Percentiles rank a stretch among this genome's conserved stretches.
Conservation (phyloP, 2,329 filamentous ascomycete genomes). For the Hypoxylon sp. region DNA sequence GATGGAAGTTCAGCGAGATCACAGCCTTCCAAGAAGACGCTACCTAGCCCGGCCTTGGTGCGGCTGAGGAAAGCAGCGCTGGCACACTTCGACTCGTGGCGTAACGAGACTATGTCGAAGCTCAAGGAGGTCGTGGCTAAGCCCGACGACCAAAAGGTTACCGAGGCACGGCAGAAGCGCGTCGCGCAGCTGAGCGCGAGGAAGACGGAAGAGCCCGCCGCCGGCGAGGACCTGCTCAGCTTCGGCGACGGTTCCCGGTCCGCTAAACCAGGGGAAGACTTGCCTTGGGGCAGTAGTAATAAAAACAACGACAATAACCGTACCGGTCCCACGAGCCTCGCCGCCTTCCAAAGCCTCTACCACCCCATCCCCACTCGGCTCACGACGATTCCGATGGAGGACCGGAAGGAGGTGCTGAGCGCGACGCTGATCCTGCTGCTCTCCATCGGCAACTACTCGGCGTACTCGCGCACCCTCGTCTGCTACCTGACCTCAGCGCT, state of each 20-base stretch:
- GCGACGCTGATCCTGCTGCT: conserved; percentile 75
- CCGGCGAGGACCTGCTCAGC: conserved; percentile 52
- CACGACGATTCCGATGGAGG: conserved; percentile 62
- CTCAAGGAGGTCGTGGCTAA: conserved; percentile 72
- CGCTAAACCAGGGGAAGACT: background rate
- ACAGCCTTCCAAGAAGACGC: conserved; percentile 13
- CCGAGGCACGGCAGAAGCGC: conserved; percentile 56
- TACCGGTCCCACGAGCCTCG: conserved; percentile 41
- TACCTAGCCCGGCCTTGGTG: conserved; percentile 45
- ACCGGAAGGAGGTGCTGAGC: conserved; percentile 71
- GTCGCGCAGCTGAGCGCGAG: conserved; percentile 52
- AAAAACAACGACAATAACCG: too few relatives aligned
- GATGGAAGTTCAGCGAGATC: conserved; percentile 6
- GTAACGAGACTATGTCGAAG: conserved; percentile 71
- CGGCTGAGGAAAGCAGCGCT: conserved; percentile 63
- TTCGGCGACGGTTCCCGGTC: conserved; percentile 46
- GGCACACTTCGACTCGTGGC: conserved; percentile 79
- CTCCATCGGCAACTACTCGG: conserved; percentile 76
- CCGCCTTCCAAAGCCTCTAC: conserved; percentile 60
- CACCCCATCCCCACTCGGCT: conserved; percentile 62
- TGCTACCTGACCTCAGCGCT: conserved; percentile 74
- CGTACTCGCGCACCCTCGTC: conserved; percentile 74
- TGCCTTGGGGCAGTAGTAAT: conserved; percentile 4
- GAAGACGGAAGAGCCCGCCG: conserved; percentile 46
- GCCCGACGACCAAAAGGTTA: conserved; percentile 57